Base-by-base conservation (phyloP, 805 yeast genomes). In the Ogataea methanolica region DNA sequence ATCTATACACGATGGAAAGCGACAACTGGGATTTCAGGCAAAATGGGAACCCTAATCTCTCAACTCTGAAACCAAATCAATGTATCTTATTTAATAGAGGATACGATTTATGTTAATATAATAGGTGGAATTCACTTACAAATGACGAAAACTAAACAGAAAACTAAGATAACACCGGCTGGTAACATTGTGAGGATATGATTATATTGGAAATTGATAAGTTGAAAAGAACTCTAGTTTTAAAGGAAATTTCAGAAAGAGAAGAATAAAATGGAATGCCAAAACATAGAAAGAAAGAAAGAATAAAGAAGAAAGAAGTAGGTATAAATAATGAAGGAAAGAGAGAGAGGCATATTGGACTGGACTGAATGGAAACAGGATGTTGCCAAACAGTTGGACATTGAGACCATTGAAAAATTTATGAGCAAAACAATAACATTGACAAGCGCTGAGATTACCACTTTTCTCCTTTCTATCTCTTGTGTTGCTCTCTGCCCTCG, bases 101-200 rank as follows among this genome's bases (percentile, higher is more conserved):
- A 19, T 19, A 19, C 21, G 31, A 26, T 6, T 26, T 26, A 4
- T 26, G 31, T 3, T 26, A 26, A 9, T 26, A 3, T 26, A 26
- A 26, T 7, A 19, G 9, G 8, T 36, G 1, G 29, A 23, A 16
- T 23, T 16, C 26, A 60, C 66, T 51, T 56, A 58, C 65, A 70
- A 54, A 68, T 66, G 51, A 76, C 76, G 70, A 78, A 78, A 53
- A 79, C 55, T 63, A 79, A 73, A 55, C 69, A 65, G 71, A 79
- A 79, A 58, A 79, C 84, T 62, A 79, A 72, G 69, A 79, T 79
- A 73, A 79, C 84, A 73, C 84, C 84, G 53, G 81, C 71, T 71
- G 84, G 84, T 52, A 79, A 70, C 84, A 79, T 79, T 66, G 61
- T 65, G 40, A 36, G 34, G 43, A 40, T 43, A 40, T 44, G 42